Evolutionary conservation across 2,329 filamentous ascomycete species (phyloP).

Genomic region (Chlorencoelia australis): DNA sequence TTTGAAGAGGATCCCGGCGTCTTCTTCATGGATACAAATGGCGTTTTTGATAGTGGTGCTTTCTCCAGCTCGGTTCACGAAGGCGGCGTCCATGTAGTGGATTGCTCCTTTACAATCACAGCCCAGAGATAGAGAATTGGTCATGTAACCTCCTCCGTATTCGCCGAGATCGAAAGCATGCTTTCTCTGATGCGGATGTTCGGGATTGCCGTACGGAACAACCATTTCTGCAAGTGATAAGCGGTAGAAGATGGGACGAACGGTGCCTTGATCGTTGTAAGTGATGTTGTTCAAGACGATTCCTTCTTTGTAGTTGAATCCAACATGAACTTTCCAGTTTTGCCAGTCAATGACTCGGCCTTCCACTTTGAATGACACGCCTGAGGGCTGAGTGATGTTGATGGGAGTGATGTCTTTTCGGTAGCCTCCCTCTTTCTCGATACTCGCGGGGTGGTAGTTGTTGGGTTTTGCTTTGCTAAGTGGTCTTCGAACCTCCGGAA

Average conservation of each 20-base stretch:
- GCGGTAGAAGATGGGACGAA: slow-evolving; percentile 76
- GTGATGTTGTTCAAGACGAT: slow-evolving; percentile 85
- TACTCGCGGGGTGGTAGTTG: slow-evolving; percentile 68
- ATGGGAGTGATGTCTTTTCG: slow-evolving; percentile 74
- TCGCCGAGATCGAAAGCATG: slow-evolving; percentile 75
- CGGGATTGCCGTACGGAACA: slow-evolving; percentile 77
- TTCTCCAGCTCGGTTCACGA: slow-evolving; percentile 69
- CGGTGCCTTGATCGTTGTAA: slow-evolving; percentile 72
- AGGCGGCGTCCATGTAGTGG: slow-evolving; percentile 81
- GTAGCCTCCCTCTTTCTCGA: slow-evolving; percentile 67
- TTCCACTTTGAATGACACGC: slow-evolving; percentile 73
- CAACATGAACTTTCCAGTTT: slow-evolving; percentile 87
- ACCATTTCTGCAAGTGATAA: slow-evolving; percentile 91
- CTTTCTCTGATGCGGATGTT: slow-evolving; percentile 71
- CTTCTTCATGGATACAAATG: slow-evolving; percentile 92
- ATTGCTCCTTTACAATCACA: slow-evolving; percentile 87
- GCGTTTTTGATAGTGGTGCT: slow-evolving; percentile 81
- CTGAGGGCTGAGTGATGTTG: slow-evolving; percentile 79
- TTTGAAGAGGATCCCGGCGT: slow-evolving; percentile 86
- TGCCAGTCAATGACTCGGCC: slow-evolving; percentile 76
- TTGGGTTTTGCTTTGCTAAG: slow-evolving; percentile 61
- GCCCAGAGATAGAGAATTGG: slow-evolving; percentile 64
- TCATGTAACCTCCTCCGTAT: slow-evolving; percentile 76
- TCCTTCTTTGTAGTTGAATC: slow-evolving; percentile 91
- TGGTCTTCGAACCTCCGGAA: slow-evolving; percentile 67